These are phyloP conservation scores for Amanita pallidorosea DNA, from an alignment of 768 basidiomycete species.

Conservation along the genomic window DNA sequence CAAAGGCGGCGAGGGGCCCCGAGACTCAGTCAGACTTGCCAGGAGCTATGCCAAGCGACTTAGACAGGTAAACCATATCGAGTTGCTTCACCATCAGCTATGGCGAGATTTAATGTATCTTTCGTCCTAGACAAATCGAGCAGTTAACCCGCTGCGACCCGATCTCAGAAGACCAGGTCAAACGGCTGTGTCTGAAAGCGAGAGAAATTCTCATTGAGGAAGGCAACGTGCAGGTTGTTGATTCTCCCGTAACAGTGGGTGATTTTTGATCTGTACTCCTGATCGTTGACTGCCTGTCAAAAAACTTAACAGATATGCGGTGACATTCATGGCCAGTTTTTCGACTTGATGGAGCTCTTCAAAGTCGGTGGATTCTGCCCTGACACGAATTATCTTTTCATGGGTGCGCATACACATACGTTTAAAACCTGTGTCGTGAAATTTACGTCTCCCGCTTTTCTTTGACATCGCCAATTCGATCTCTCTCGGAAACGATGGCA, in stretches of 20 bases:
- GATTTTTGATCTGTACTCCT: slow-evolving; percentile 11
- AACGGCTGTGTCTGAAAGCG: slow-evolving; percentile 89
- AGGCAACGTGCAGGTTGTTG: slow-evolving; percentile 93
- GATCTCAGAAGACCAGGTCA: slow-evolving; percentile 94
- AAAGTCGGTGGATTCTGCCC: slow-evolving; percentile 88
- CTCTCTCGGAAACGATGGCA: slow-evolving; percentile 1
- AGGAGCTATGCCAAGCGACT: slow-evolving; percentile 37
- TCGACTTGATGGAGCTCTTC: slow-evolving; percentile 93
- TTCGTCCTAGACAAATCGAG: slow-evolving; percentile 70
- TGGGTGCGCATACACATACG: slow-evolving; percentile 46
- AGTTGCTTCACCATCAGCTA: not conserved
- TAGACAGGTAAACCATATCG: slow-evolving; percentile 33
- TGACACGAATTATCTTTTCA: slow-evolving; percentile 92
- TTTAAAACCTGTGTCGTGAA: not conserved
- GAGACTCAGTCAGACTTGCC: not conserved
- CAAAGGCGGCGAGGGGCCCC: not conserved
- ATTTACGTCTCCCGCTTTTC: not conserved
- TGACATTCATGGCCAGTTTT: slow-evolving; percentile 97
- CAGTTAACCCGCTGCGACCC: slow-evolving; percentile 90
- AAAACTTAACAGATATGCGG: slow-evolving; percentile 59
- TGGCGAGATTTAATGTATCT: not conserved
- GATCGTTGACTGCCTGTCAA: slow-evolving; percentile 6
- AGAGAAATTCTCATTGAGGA: slow-evolving; percentile 96
- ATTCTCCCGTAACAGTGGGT: slow-evolving; percentile 89
- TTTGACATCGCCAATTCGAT: not conserved